Evolutionary conservation across 108 stramenopile species (phyloP).

Genomic region (Nannochloropsis gaditana): DNA sequence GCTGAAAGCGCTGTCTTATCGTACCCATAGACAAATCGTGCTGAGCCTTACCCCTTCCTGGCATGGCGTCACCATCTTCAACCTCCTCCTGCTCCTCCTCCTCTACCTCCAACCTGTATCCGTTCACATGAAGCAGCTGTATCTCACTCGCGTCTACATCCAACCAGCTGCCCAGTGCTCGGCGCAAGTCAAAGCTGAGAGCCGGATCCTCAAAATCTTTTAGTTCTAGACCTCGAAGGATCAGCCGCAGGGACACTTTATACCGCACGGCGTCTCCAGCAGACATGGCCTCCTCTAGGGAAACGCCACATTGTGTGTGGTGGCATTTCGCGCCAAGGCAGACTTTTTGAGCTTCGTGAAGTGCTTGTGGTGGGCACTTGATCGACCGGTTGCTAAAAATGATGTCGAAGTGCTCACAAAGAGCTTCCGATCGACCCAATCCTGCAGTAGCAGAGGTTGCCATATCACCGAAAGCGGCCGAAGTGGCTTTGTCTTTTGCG

Average conservation of each 20-base stretch:
- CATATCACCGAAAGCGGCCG: background rate
- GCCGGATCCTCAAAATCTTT: background rate
- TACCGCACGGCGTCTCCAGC: background rate
- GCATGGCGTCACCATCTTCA: background rate
- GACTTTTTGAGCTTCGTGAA: background rate
- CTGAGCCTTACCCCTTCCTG: background rate
- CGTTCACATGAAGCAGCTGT: background rate
- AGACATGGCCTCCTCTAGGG: background rate
- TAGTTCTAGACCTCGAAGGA: background rate
- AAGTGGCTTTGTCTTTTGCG: background rate
- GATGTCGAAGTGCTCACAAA: background rate
- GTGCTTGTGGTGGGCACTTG: background rate
- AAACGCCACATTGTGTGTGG: background rate
- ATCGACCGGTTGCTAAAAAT: background rate
- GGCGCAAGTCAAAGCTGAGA: background rate
- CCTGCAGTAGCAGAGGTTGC: background rate
- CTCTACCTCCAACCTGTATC: background rate
- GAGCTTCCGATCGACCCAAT: background rate
- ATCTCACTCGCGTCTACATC: background rate
- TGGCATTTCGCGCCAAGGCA: background rate
- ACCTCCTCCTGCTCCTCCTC: background rate
- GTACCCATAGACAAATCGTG: background rate
- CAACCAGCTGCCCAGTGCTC: background rate
- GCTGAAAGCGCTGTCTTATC: background rate
- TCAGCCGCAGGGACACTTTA: conserved; percentile 12